Base-by-base conservation (phyloP, 331 rosid species). In the Quercus phellos region DNA sequence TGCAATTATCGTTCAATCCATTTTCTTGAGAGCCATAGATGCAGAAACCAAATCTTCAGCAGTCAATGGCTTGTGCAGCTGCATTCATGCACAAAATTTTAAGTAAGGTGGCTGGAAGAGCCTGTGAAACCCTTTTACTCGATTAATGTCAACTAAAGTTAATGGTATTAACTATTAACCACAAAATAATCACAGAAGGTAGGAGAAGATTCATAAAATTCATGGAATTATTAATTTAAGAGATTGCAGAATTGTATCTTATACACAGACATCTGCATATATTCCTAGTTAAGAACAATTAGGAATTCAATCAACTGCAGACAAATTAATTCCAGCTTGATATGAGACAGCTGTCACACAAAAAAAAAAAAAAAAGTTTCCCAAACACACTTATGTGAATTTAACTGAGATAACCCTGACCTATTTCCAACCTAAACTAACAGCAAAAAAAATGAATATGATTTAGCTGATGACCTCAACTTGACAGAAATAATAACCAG, bases 31-130 rank as follows among this genome's bases (percentile, higher is more conserved):
- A 53, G 84, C 16, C 43, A 58, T 46, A 29, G 89, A 81, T 26
- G 88, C 55, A 32, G 90, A 85, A 74, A 80, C 84, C 63, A 90
- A 77, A 43, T 90, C 94, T 78, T 90, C 94, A 0, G 87, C 78
- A 50, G 92, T 88, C 73, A 84, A 90, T 0, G 92, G 92, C 29
- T 73, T 81, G 73, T 88, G 94, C 77, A 88, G 76, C 94, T 90
- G 92, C 88, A 84, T 11, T 35, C 43, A 78, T 72, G 80, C 72
- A 72, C 67, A 87, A 82, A 84, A 51, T 70, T 74, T 27, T 24
- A 32, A 71, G 77, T 81, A 55, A 81, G 64, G 35, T n/a, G 75
- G 69, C 24, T 35, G 70, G 22, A 24, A 58, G 29, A 16, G 9
- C 51, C 16, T 22, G 60, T 34, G 27, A 21, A 32, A 75, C 58